These are phyloP conservation scores for Neurospora sp. DNA, from an alignment of 495 filamentous ascomycete genomes.

Conservation along the genomic window DNA sequence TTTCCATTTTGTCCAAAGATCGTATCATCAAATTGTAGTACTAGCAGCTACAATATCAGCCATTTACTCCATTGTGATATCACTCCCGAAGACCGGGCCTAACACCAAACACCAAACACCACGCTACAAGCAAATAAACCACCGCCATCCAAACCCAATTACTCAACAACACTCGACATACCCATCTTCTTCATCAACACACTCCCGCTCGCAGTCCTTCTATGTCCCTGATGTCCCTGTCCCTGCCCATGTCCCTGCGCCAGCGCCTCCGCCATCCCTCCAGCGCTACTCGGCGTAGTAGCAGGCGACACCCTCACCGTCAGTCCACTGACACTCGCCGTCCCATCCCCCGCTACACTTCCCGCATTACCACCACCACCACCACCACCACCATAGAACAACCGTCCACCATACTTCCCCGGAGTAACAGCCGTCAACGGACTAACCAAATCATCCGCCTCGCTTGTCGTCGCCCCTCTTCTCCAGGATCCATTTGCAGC, in stretches of 20 bases:
- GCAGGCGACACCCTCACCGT: background rate
- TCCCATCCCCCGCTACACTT: background rate
- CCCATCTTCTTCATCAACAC: background rate
- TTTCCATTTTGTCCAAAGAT: no score
- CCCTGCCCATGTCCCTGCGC: background rate
- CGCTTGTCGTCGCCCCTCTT: background rate
- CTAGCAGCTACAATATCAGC: background rate
- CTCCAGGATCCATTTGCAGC: background rate
- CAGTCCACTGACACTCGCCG: background rate
- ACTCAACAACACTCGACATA: background rate
- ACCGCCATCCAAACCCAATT: background rate
- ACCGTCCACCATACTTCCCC: background rate
- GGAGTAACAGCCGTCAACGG: background rate
- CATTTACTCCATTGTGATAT: background rate
- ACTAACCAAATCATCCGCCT: background rate
- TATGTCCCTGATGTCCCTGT: background rate
- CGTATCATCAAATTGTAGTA: background rate
- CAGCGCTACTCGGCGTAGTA: background rate
- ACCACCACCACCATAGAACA: background rate
- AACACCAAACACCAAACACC: background rate
- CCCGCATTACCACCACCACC: background rate
- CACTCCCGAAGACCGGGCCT: no score
- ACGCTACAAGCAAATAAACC: background rate
- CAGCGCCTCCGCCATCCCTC: background rate
- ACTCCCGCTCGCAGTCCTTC: background rate